Conservation (phyloP, 768 basidiomycete species). For the Clathrus columnatus region DNA sequence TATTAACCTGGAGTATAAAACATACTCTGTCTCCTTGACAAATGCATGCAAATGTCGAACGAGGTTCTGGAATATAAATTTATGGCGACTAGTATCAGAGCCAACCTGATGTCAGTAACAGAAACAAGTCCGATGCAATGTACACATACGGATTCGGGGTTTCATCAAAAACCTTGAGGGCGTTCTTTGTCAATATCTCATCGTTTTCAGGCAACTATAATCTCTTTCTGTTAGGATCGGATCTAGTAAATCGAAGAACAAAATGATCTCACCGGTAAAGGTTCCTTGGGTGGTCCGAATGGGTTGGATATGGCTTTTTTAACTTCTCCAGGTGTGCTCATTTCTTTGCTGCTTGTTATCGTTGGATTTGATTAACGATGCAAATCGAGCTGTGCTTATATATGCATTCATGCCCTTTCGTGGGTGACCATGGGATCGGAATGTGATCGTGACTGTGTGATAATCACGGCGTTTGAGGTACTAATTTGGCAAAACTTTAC, state of each 20-base stretch:
- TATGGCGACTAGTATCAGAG: slow-evolving; percentile 28
- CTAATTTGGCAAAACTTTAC: no score
- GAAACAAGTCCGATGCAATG: background rate
- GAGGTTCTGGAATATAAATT: slow-evolving; percentile 43
- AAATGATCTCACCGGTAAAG: background rate
- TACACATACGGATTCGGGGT: slow-evolving; percentile 34
- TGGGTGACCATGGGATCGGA: background rate
- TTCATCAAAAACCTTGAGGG: slow-evolving; percentile 30
- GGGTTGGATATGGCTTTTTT: slow-evolving; percentile 4
- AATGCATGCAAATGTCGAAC: slow-evolving; percentile 68
- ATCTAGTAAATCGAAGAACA: background rate
- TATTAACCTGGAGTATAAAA: background rate
- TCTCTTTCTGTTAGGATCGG: background rate
- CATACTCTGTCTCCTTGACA: slow-evolving; percentile 56
- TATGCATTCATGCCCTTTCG: background rate
- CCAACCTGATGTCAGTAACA: background rate
- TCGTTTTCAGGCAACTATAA: slow-evolving; percentile 38
- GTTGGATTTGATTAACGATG: background rate
- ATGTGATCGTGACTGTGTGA: background rate
- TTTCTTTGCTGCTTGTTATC: background rate
- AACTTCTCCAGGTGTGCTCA: background rate
- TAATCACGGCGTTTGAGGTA: background rate
- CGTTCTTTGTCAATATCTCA: slow-evolving; percentile 42
- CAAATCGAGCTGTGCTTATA: no score
- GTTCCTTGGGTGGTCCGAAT: background rate